Evolutionary conservation across 805 yeast genomes (phyloP).

Genomic region (Nakazawaea sp.): DNA sequence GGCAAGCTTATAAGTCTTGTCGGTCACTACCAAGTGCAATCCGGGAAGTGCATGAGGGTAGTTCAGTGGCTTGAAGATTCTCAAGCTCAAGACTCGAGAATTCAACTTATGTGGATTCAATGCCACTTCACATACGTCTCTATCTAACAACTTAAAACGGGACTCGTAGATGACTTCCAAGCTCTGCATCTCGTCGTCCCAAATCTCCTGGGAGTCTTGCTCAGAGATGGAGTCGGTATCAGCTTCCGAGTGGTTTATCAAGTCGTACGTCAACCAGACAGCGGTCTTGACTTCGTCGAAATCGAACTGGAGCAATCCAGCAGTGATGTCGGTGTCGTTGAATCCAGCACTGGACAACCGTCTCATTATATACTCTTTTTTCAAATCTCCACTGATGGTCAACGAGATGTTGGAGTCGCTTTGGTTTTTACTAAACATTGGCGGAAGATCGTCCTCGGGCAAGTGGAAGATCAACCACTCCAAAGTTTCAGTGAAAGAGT

Average conservation of each 20-base stretch:
- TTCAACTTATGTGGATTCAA: slow-evolving; percentile 21
- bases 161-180: slow-evolving; percentile 51
- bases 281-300: slow-evolving; percentile 46
- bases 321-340: slow-evolving; percentile 55
- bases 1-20: slow-evolving; percentile 48
- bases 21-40: slow-evolving; percentile 40
- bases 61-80: slow-evolving; percentile 36
- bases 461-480: slow-evolving; percentile 83
- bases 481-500: slow-evolving; percentile 42
- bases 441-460: slow-evolving; percentile 92
- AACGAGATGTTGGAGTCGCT: slow-evolving; percentile 53
- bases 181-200: slow-evolving; percentile 76
- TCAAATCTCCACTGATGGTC: slow-evolving; percentile 44
- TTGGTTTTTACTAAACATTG: slow-evolving; percentile 46
- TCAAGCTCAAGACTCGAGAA: slow-evolving; percentile 21
- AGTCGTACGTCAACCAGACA: slow-evolving; percentile 36
- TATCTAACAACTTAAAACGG: slow-evolving; percentile 24
- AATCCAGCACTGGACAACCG: slow-evolving; percentile 63
- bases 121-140: slow-evolving; percentile 25
- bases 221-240: slow-evolving; percentile 11
- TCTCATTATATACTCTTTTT: slow-evolving; percentile 50
- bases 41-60: slow-evolving; percentile 75
- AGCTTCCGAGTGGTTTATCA: slow-evolving; percentile 18
- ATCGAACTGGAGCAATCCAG: slow-evolving; percentile 33
- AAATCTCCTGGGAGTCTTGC: slow-evolving; percentile 36